Evolutionary conservation across 169 alveolate genomes (phyloP).

Genomic region (Fabrea salina): DNA sequence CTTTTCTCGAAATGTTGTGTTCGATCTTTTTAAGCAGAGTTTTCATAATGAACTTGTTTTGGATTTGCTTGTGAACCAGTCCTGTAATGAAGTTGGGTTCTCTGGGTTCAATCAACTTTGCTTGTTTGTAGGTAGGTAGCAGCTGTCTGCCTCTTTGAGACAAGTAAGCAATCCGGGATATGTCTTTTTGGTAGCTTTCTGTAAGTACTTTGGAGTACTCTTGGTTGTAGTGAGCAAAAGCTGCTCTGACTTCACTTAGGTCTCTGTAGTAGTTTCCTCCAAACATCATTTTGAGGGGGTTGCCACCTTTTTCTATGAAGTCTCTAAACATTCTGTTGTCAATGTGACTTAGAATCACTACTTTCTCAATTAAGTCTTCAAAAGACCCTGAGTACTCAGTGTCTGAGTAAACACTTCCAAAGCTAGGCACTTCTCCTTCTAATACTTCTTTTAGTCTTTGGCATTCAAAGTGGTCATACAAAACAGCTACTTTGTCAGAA

Average conservation of each 20-base stretch:
- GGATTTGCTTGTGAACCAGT: background rate
- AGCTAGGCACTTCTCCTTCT: background rate
- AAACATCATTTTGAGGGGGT: background rate
- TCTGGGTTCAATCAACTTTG: background rate
- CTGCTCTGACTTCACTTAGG: background rate
- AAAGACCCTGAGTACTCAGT: background rate
- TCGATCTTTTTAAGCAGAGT: background rate
- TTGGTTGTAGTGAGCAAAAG: background rate
- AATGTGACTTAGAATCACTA: conserved; percentile 21
- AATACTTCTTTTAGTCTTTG: background rate
- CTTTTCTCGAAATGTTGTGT: background rate
- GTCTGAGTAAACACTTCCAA: background rate
- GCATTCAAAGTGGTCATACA: background rate
- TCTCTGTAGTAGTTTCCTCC: background rate
- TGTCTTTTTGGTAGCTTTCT: background rate
- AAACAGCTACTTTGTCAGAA: background rate
- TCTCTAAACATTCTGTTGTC: background rate
- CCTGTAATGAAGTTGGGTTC: background rate
- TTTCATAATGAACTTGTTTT: background rate
- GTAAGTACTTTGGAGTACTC: background rate
- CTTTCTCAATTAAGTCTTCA: conserved; percentile 18
- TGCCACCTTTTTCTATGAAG: background rate
- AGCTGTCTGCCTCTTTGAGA: background rate
- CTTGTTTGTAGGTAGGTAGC: background rate
- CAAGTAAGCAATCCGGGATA: background rate